Evolutionary conservation across 345 rosid genomes (phyloP).

Genomic region (Carallia brachiata): DNA sequence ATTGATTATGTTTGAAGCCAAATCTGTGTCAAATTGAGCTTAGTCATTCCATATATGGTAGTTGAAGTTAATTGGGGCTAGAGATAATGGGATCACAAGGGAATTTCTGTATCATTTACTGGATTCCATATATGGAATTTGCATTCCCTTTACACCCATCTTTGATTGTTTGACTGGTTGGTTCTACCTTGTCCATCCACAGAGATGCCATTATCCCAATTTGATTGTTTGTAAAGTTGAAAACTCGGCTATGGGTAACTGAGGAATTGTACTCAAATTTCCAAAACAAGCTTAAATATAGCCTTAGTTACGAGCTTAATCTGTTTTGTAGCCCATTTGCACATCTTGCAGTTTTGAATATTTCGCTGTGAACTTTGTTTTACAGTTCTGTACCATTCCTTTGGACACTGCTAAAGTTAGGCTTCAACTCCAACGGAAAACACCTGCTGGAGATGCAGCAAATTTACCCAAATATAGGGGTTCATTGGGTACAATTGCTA

Average conservation of each 20-base stretch:
- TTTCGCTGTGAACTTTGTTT: constrained; percentile 9
- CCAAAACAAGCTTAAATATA: not conserved
- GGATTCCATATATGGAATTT: no score
- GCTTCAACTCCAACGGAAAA: constrained; percentile 89
- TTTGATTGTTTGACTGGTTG: not conserved
- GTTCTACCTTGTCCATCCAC: not conserved
- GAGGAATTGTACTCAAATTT: no score
- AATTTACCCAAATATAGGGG: constrained; percentile 69
- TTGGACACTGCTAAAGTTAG: constrained; percentile 95
- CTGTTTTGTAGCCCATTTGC: not conserved
- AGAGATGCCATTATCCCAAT: not conserved
- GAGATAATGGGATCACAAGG: not conserved
- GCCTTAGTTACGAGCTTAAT: not conserved
- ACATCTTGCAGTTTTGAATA: not conserved
- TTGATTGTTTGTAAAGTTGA: not conserved
- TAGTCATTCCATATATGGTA: not conserved
- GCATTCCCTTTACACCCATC: not conserved
- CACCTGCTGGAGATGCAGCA: constrained; percentile 47
- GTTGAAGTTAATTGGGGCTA: not conserved
- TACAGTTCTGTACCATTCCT: constrained; percentile 84
- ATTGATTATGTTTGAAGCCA: not conserved
- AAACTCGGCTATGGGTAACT: not conserved
- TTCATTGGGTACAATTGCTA: constrained; percentile 64
- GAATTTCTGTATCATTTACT: not conserved
- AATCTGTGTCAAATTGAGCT: not conserved